phyloP scores from a whole-genome alignment of 2,329 filamentous ascomycete species.

The Moelleriella libera region DNA sequence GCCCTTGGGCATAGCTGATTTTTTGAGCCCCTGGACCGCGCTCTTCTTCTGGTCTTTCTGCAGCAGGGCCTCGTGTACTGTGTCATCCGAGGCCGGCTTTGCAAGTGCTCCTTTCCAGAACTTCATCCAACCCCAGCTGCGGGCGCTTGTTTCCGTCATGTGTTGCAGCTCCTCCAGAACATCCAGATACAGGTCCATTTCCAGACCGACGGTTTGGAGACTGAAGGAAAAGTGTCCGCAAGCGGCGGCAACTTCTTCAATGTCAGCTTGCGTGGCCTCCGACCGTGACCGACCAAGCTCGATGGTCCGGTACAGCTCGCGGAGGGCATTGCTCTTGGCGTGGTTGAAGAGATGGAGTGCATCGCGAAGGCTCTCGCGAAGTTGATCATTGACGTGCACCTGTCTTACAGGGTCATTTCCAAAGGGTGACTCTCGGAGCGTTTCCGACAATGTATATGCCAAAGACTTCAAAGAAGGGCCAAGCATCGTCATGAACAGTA shows the following conservation, averaged over 20 bases:
- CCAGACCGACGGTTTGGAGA: slow-evolving; percentile 78
- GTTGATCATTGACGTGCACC: slow-evolving; percentile 65
- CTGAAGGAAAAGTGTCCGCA: slow-evolving; percentile 95
- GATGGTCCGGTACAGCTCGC: slow-evolving; percentile 67
- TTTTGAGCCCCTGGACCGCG: slow-evolving; percentile 29
- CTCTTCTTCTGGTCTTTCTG: slow-evolving; percentile 21
- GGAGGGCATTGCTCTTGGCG: slow-evolving; percentile 62
- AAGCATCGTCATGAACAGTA: slow-evolving; percentile 74
- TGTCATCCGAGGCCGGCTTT: slow-evolving; percentile 16
- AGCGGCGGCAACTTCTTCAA: slow-evolving; percentile 94
- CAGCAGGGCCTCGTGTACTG: slow-evolving; percentile 27
- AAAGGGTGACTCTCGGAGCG: slow-evolving; percentile 79
- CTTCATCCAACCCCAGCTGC: slow-evolving; percentile 73
- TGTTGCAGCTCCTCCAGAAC: slow-evolving; percentile 77
- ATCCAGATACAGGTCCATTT: slow-evolving; percentile 70
- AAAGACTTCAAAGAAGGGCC: slow-evolving; percentile 94
- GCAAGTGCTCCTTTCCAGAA: slow-evolving; percentile 47
- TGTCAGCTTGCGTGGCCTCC: slow-evolving; percentile 73
- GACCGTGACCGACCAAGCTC: slow-evolving; percentile 55
- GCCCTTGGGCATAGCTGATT: slow-evolving; percentile 39
- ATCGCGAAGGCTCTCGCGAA: slow-evolving; percentile 65
- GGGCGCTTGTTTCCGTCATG: slow-evolving; percentile 43
- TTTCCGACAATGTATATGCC: slow-evolving; percentile 80
- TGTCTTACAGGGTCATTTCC: slow-evolving; percentile 49
- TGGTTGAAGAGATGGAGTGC: slow-evolving; percentile 68